A percentile compares a stretch with the other conserved stretches of the same genome.
Conservation (phyloP, 495 filamentous ascomycete species). For the Hypomontagnella submonticulosa region DNA sequence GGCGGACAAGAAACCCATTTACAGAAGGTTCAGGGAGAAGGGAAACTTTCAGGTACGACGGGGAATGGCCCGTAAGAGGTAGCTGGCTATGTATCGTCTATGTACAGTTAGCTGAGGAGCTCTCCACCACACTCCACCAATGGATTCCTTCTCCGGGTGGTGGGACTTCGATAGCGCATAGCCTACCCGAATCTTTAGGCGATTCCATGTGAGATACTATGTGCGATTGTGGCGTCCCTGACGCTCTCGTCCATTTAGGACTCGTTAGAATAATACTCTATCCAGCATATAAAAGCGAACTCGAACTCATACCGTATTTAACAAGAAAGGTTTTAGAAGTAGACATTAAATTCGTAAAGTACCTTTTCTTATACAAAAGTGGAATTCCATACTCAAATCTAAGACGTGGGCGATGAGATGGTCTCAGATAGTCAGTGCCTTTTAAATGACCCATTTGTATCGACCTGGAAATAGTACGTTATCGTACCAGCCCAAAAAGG, state of each 20-base stretch:
- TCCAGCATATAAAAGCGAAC: constrained; percentile 3
- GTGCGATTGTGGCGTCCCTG: constrained; percentile 23
- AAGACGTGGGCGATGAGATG: constrained; percentile 30
- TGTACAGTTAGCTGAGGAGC: constrained; percentile 31
- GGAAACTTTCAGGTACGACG: constrained; percentile 36
- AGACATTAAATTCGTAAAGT: background rate
- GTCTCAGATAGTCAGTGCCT: constrained; percentile 32
- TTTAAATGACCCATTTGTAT: constrained; percentile 28
- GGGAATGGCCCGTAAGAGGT: constrained; percentile 35
- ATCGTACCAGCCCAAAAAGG: constrained; percentile 34
- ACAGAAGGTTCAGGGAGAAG: constrained; percentile 37
- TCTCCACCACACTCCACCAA: constrained; percentile 39
- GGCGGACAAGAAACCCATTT: constrained; percentile 31
- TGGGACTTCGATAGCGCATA: constrained; percentile 35
- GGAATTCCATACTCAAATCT: constrained; percentile 24
- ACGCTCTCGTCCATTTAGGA: constrained; percentile 22
- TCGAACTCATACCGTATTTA: background rate
- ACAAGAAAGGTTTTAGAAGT: background rate
- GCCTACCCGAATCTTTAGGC: constrained; percentile 36
- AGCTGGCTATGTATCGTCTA: constrained; percentile 32
- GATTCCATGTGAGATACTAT: constrained; percentile 18
- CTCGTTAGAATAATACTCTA: constrained; percentile 1
- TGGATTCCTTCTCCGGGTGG: constrained; percentile 28
- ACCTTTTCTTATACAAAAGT: background rate
- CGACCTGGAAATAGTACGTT: constrained; percentile 27